Percentiles rank a stretch among this genome's conserved stretches.
phyloP scores from a whole-genome alignment of 805 yeast species.

The Kuraishia molischiana region DNA sequence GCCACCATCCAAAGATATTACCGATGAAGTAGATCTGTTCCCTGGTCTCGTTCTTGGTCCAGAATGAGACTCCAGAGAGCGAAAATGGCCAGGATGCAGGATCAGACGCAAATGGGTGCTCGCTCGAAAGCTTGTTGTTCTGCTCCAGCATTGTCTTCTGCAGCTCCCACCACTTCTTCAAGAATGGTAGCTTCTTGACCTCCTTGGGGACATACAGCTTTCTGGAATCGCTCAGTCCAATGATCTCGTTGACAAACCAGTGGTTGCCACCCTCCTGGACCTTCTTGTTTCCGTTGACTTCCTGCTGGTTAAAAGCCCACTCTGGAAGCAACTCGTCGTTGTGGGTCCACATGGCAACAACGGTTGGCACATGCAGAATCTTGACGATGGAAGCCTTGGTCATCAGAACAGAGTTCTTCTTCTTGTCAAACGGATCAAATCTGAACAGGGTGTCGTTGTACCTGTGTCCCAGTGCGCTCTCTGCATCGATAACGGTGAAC shows the following conservation, averaged over 20 bases:
- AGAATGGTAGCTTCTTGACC: constrained; percentile 57
- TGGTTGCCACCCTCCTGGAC: constrained; percentile 52
- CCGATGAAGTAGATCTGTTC: constrained; percentile 87
- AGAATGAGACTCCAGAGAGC: constrained; percentile 87
- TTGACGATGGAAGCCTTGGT: constrained; percentile 64
- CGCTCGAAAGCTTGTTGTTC: constrained; percentile 76
- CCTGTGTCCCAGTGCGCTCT: constrained; percentile 41
- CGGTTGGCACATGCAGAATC: constrained; percentile 73
- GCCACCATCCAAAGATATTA: constrained; percentile 86
- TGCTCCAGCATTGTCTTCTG: constrained; percentile 87
- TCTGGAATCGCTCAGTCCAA: constrained; percentile 56
- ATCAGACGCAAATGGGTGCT: constrained; percentile 92
- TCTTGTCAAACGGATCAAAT: constrained; percentile 50
- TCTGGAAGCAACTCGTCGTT: constrained; percentile 79
- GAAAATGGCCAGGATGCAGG: constrained; percentile 91
- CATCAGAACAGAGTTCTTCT: constrained; percentile 41
- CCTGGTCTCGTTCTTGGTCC: constrained; percentile 64
- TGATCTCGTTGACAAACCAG: constrained; percentile 71
- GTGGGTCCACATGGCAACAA: constrained; percentile 93
- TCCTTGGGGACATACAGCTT: constrained; percentile 53
- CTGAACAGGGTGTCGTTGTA: constrained; percentile 74
- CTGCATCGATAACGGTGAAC: constrained; percentile 64
- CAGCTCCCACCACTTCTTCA: constrained; percentile 81
- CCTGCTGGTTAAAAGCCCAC: constrained; percentile 90
- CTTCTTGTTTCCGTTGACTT: constrained; percentile 91